Evolutionary conservation across 345 rosid genomes (phyloP).

Genomic region (Camelina hispida): DNA sequence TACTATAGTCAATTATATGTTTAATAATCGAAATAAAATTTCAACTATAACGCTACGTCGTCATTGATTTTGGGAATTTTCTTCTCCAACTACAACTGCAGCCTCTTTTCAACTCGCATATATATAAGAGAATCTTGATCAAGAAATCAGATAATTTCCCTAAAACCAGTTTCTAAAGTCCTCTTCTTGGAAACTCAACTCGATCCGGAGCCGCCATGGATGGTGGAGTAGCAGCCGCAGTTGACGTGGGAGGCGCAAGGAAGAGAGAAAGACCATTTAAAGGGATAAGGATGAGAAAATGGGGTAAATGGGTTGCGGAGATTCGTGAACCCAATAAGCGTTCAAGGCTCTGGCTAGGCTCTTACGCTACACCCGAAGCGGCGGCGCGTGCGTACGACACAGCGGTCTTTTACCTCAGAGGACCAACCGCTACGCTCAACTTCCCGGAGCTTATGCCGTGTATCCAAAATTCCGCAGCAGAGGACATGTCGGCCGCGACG

Average conservation of each 20-base stretch:
- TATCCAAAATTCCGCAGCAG: conserved; percentile 36
- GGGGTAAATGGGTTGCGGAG: conserved; percentile 99
- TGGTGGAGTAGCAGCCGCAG: conserved; percentile 28
- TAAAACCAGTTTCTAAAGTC: background rate
- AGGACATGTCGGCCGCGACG: conserved; percentile 74
- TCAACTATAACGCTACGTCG: conserved; percentile 14
- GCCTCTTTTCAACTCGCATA: conserved; percentile 9
- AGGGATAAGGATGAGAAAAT: conserved; percentile 99
- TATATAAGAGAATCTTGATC: background rate
- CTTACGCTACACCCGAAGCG: conserved; percentile 87
- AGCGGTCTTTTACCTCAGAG: conserved; percentile 83
- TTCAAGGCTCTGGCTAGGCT: conserved; percentile 94
- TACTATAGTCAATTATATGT: background rate
- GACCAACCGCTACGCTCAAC: conserved; percentile 75
- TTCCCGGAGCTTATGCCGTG: conserved; percentile 75
- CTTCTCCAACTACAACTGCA: conserved; percentile 17
- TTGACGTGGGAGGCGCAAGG: conserved; percentile 35
- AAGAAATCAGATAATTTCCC: background rate
- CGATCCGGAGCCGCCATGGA: conserved; percentile 18
- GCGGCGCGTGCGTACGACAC: conserved; percentile 98
- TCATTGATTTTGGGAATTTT: conserved; percentile 34
- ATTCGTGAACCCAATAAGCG: conserved; percentile 93
- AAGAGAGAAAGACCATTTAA: conserved; percentile 66
- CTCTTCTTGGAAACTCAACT: background rate
- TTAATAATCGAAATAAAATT: background rate